Conservation (phyloP, 495 filamentous ascomycete species). For the Lasiosphaeria hispida region DNA sequence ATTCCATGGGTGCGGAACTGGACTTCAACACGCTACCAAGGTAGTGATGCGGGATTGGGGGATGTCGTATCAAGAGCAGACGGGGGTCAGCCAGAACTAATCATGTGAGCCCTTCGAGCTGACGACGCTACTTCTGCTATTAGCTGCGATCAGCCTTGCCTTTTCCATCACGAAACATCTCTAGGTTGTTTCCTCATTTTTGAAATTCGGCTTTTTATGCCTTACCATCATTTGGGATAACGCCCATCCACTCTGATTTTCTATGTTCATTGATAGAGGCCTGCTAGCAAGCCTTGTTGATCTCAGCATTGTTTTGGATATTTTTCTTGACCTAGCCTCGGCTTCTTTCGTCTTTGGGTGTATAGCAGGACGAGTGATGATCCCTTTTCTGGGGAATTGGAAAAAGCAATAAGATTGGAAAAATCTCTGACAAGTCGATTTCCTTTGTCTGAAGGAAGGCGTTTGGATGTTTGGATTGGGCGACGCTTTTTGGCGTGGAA, state of each 20-base stretch:
- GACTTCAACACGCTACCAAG: constrained; percentile 35
- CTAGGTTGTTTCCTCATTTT: too few relatives aligned
- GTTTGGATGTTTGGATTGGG: neutral
- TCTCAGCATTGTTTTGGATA: neutral
- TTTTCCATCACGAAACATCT: too few relatives aligned
- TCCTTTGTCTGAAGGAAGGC: neutral
- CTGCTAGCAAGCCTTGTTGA: too few relatives aligned
- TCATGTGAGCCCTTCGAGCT: too few relatives aligned
- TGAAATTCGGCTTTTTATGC: too few relatives aligned
- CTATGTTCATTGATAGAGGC: too few relatives aligned
- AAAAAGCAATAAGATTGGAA: constrained; percentile 1
- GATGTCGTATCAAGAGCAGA: neutral
- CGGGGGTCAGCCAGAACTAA: too few relatives aligned
- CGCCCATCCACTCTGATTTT: too few relatives aligned
- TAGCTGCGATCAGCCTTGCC: too few relatives aligned
- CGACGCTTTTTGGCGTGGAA: neutral
- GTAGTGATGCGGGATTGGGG: constrained; percentile 23
- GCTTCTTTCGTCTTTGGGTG: neutral
- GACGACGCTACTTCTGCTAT: too few relatives aligned
- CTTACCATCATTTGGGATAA: too few relatives aligned
- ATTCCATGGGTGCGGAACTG: constrained; percentile 29
- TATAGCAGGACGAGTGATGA: neutral
- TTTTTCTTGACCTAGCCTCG: neutral
- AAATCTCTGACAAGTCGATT: neutral
- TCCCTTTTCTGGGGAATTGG: neutral